Evolutionary conservation across 1,139 yeast species (phyloP).

Genomic region (Casaregolazyma suthepensis): DNA sequence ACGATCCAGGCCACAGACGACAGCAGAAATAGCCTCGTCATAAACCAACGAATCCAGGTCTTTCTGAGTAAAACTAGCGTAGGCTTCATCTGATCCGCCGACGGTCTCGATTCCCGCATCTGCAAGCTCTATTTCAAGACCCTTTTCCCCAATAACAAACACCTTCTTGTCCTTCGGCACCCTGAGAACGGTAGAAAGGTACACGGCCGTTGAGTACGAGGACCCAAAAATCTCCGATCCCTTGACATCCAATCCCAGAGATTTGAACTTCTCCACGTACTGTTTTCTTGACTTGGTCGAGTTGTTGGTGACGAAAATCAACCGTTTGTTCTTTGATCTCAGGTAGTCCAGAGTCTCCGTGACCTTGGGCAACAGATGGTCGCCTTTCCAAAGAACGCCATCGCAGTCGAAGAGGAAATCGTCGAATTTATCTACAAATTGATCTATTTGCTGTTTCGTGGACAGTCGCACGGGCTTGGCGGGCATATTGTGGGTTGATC

Average conservation of each 20-base stretch:
- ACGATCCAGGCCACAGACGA: conserved; percentile 78
- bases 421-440: conserved; percentile 60
- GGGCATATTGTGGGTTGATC: neutral
- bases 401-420: conserved; percentile 91
- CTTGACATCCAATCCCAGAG: conserved; percentile 61
- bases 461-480: conserved; percentile 35
- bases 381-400: conserved; percentile 87
- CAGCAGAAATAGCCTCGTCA: conserved; percentile 77
- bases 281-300: conserved; percentile 81
- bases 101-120: conserved; percentile 61
- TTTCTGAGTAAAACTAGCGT: conserved; percentile 25
- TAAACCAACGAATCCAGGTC: conserved; percentile 37
- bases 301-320: conserved; percentile 90
- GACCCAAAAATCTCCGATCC: conserved; percentile 84
- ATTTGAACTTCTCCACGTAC: conserved; percentile 68
- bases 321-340: conserved; percentile 49
- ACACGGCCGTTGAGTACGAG: conserved; percentile 86
- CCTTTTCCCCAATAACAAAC: conserved; percentile 81
- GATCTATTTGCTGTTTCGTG: conserved; percentile 42
- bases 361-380: conserved; percentile 63
- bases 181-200: conserved; percentile 67
- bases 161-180: conserved; percentile 69
- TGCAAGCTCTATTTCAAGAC: conserved; percentile 67
- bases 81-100: conserved; percentile 60
- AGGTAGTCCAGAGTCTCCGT: conserved; percentile 58